Evolutionary conservation across 352 stramenopile species (phyloP), one percentile per base, ranked within the genome.

Genomic region (Thraustochytrium striatum): DNA sequence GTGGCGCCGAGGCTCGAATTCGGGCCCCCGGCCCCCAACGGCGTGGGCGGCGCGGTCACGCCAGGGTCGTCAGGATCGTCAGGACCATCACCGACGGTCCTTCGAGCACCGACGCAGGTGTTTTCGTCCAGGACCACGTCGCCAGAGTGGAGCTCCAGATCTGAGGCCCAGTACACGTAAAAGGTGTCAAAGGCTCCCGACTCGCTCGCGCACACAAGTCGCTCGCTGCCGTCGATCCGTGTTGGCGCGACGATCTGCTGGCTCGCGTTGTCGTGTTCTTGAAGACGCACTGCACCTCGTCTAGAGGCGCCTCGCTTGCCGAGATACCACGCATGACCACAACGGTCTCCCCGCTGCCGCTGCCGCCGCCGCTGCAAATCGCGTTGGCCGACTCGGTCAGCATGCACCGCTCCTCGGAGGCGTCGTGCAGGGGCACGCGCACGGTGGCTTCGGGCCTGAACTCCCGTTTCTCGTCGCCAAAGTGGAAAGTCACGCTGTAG

Each of bases 1-100:
- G 61, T 75, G 8, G 61, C 68, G 16, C 65, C 65, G 21, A 75
- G 16, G 50, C n/a, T 75, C 35, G 41, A 65, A 0, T 72, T 25
- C 30, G 7, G 3, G 30, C 68, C 65, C 33, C 13, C 41, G 1
- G 7, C 11, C 41, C 36, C 30, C 36, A 38, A 70, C 7, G 13
- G 13, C 36, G 59, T 25, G 13, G 38, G 35, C 36, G 41, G n/a
- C 25, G 9, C 41, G 3, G 35, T 38, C 41, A 16, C 35, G 38
- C n/a, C n/a, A n/a, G n/a, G n/a, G n/a, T n/a, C n/a, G n/a, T n/a
- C n/a, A n/a, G n/a, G n/a, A n/a, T n/a, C n/a, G n/a, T n/a, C n/a
- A n/a, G n/a, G n/a, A n/a, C n/a, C n/a, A n/a, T n/a, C n/a, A n/a
- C n/a, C n/a, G n/a, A n/a, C n/a, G n/a, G n/a, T n/a, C n/a, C n/a